Base-by-base conservation (phyloP, 768 basidiomycete species). In the Tricholoma saponaceum region DNA sequence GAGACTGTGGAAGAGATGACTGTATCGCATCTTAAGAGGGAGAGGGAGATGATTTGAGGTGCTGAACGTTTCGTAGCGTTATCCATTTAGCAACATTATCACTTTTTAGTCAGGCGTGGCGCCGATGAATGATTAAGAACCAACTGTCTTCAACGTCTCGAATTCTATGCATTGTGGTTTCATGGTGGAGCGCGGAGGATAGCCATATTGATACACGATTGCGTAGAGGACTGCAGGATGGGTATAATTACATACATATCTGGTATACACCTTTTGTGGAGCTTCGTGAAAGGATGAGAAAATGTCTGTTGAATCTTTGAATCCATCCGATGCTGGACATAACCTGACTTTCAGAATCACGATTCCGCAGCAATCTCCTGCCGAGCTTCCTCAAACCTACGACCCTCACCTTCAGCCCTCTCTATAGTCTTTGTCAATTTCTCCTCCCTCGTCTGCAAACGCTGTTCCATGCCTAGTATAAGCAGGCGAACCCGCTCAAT, bases 21-120 rank as follows among this genome's bases (percentile, higher is more conserved):
- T 12, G 68, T 80, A 22, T 77, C 78, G 1, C 76, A 79, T 72
- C 58, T 81, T 47, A 68, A 73, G 60, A 71, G 66, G 54, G 73
- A 70, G 52, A 65, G 76, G 59, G 75, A 76, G 47, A 79, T 76
- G 74, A 63, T 23, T 8, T 57, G 49, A 37, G 8, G 7, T 3
- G 7, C 13, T 25, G 43, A 41, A 41, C 16, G 5, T 20, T n/a
- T 43, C 4, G 5, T 22, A 16, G 20, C 8, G 41, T 10, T 13
- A n/a, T 35, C 16, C 14, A 16, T 37, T 37, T 10, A 32, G 7
- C 7, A 32, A 32, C 30, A 10, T 32, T 32, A n/a, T n/a, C n/a
- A n/a, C n/a, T n/a, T n/a, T n/a, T n/a, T n/a, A n/a, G n/a, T n/a
- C n/a, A n/a, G n/a, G n/a, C n/a, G n/a, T n/a, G n/a, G n/a, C n/a